phyloP scores from a whole-genome alignment of 306 rosid species.

The Argentina anserina region DNA sequence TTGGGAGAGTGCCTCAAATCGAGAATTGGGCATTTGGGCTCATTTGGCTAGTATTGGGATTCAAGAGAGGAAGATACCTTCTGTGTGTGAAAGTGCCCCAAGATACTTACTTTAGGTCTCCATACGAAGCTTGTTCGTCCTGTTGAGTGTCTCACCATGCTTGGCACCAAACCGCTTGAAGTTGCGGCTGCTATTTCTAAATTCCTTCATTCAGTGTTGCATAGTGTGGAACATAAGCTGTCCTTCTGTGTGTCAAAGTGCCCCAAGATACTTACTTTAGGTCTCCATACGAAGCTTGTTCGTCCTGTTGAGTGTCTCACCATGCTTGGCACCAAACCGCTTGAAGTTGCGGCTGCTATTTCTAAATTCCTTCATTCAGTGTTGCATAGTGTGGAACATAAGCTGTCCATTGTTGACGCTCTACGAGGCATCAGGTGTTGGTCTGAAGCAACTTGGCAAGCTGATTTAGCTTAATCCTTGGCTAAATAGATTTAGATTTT shows the following conservation, averaged over 20 bases:
- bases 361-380: conserved; percentile 77
- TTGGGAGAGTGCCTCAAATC: conserved; percentile 54
- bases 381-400: conserved; percentile 79
- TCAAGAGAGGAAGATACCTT: conserved; percentile 81
- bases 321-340: conserved; percentile 66
- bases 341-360: conserved; percentile 69
- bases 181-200: conserved; percentile 71
- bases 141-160: conserved; percentile 69
- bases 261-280: conserved; percentile 73
- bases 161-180: conserved; percentile 66
- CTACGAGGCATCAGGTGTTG: conserved; percentile 72
- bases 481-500: no score
- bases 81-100: conserved; percentile 83
- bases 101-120: conserved; percentile 65
- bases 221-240: conserved; percentile 92
- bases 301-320: conserved; percentile 78
- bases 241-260: conserved; percentile 84
- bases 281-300: conserved; percentile 72
- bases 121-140: conserved; percentile 77
- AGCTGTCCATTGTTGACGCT: conserved; percentile 88
- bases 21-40: conserved; percentile 88
- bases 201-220: conserved; percentile 72
- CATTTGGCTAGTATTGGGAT: conserved; percentile 70
- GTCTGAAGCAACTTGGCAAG: conserved; percentile 79
- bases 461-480: conserved; percentile 74